Conservation (phyloP, 2,329 filamentous ascomycete genomes). For the Fusarium pseudonygamai region DNA sequence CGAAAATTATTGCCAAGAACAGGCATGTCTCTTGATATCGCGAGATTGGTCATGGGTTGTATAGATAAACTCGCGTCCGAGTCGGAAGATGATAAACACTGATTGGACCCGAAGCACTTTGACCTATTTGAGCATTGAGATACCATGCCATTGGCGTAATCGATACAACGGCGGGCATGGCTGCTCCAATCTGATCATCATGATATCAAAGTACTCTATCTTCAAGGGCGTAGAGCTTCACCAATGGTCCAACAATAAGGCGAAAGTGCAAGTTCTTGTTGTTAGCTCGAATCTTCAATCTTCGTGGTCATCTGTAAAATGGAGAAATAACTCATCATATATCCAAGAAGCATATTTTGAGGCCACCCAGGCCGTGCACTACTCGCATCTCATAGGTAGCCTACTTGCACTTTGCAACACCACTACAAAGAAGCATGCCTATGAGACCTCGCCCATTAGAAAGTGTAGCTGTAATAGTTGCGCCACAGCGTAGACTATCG, state of each 20-base stretch:
- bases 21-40: neutral
- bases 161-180: neutral
- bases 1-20: neutral
- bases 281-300: too few relatives aligned
- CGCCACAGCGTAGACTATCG: too few relatives aligned
- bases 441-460: rapidly evolving
- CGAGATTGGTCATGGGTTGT: neutral
- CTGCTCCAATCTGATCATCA: neutral
- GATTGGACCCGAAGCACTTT: neutral
- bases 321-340: too few relatives aligned
- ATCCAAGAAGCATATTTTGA: neutral
- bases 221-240: rapidly evolving
- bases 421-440: neutral
- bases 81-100: neutral
- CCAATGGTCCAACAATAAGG: neutral
- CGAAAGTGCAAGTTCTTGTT: neutral
- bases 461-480: too few relatives aligned
- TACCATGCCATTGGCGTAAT: neutral
- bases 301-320: neutral
- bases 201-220: too few relatives aligned
- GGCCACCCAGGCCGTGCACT: neutral
- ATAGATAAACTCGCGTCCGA: neutral
- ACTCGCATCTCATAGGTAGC: neutral
- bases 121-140: neutral
- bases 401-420: neutral